A percentile compares a stretch with the other conserved stretches of the same genome.
phyloP scores from a whole-genome alignment of 129 eudicot genomes.

The Dittrichia graveolens region DNA sequence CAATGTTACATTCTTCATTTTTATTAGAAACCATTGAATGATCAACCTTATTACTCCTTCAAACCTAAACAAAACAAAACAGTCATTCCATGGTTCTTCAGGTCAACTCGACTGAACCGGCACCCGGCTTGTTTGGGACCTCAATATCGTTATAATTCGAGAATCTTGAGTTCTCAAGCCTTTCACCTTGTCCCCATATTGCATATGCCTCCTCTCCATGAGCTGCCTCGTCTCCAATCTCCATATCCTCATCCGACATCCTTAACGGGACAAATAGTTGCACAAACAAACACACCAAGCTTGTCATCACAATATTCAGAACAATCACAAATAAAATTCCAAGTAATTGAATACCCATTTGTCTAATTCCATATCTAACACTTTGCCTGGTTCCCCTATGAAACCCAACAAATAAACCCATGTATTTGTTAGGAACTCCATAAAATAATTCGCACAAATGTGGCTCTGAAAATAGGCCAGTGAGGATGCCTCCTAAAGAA shows the following conservation, averaged over 20 bases:
- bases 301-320: slow-evolving; percentile 17
- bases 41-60: slow-evolving; percentile 1
- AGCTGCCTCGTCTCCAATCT: slow-evolving; percentile 22
- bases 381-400: neutral
- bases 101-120: slow-evolving; percentile 13
- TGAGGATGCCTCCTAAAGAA: slow-evolving; percentile 19
- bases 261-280: slow-evolving; percentile 18
- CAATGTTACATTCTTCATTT: neutral
- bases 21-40: neutral
- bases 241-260: slow-evolving; percentile 21
- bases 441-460: slow-evolving; percentile 1
- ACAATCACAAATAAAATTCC: slow-evolving; percentile 8
- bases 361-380: neutral
- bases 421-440: neutral
- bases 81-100: neutral
- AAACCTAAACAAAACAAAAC: slow-evolving; percentile 16
- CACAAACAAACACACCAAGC: slow-evolving; percentile 18
- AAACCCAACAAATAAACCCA: slow-evolving; percentile 5
- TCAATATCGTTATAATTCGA: slow-evolving; percentile 20
- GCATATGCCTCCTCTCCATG: slow-evolving; percentile 18
- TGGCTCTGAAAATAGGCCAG: slow-evolving; percentile 10
- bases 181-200: slow-evolving; percentile 19
- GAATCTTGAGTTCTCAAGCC: slow-evolving; percentile 12
- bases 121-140: slow-evolving; percentile 16
- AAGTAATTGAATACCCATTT: slow-evolving; percentile 13